Evolutionary conservation across 208 protist species (phyloP).

Genomic region (Crithidia acanthocephali): DNA sequence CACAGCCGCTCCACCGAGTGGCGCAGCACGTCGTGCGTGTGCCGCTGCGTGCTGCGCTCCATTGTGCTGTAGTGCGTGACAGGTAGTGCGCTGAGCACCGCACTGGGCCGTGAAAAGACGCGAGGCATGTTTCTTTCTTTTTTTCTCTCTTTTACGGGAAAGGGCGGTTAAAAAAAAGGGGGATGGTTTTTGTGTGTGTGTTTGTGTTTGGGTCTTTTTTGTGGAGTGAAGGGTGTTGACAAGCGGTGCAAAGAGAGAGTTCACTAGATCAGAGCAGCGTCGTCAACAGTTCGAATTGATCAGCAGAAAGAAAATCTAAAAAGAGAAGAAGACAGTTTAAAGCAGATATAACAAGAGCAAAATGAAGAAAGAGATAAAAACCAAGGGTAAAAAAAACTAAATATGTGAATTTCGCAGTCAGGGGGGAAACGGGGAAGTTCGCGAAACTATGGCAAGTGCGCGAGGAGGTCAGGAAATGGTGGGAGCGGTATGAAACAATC

Average conservation of each 20-base stretch:
- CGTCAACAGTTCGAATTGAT: background rate
- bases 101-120: background rate
- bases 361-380: background rate
- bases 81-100: constrained; percentile 18
- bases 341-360: too few species aligned
- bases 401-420: too few species aligned
- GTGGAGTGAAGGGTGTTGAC: too few species aligned
- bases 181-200: too few species aligned
- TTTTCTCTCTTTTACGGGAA: background rate
- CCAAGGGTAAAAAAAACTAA: constrained; percentile 2
- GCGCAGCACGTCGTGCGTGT: constrained; percentile 42
- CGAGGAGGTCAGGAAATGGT: too few species aligned
- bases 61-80: constrained; percentile 8
- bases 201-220: too few species aligned
- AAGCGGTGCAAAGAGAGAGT: too few species aligned
- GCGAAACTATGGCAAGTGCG: too few species aligned
- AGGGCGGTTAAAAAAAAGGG: constrained; percentile 9
- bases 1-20: constrained; percentile 67
- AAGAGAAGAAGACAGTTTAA: background rate
- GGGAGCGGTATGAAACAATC: too few species aligned
- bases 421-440: too few species aligned
- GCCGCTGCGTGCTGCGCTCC: constrained; percentile 17
- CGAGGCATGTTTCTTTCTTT: constrained; percentile 6
- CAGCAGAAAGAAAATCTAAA: background rate
- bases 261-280: too few species aligned